Evolutionary conservation across 1,139 yeast genomes (phyloP).

Genomic region (Kurtzmaniella natalensis): DNA sequence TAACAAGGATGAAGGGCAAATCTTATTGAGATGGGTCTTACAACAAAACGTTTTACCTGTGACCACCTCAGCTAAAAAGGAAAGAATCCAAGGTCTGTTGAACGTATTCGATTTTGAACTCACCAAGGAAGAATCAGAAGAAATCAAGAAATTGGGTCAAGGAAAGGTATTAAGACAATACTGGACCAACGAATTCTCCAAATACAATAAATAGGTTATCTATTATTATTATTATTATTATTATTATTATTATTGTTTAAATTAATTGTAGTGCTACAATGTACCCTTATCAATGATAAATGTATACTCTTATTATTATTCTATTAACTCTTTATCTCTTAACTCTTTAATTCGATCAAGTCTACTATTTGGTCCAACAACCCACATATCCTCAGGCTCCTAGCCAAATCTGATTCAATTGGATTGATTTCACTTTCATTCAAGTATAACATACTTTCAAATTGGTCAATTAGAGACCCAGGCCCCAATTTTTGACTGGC

Average conservation of each 20-base stretch:
- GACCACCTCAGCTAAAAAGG: constrained; percentile 20
- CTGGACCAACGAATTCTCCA: constrained; percentile 18
- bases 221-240: no score
- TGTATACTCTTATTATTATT: no score
- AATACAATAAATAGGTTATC: no score
- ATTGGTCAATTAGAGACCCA: constrained; percentile 31
- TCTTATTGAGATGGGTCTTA: constrained; percentile 30
- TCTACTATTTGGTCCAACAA: constrained; percentile 14
- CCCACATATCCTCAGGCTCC: constrained; percentile 22
- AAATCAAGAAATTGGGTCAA: constrained; percentile 24
- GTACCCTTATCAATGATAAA: no score
- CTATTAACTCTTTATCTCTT: no score
- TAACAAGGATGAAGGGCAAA: constrained; percentile 27
- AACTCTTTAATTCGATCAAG: constrained; percentile 5
- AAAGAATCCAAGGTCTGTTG: constrained; percentile 17
- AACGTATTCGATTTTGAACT: constrained; percentile 21
- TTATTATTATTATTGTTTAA: no score
- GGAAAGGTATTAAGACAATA: constrained; percentile 23
- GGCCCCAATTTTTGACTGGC: constrained; percentile 27
- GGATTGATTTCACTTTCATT: not conserved
- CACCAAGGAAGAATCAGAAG: constrained; percentile 18
- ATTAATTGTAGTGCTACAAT: no score
- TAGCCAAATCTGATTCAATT: constrained; percentile 14
- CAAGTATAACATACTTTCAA: constrained; percentile 20
- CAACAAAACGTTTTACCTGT: constrained; percentile 26